Conservation (phyloP, 371 early-diverging fungal genomes). For the Blakeslea trispora region DNA sequence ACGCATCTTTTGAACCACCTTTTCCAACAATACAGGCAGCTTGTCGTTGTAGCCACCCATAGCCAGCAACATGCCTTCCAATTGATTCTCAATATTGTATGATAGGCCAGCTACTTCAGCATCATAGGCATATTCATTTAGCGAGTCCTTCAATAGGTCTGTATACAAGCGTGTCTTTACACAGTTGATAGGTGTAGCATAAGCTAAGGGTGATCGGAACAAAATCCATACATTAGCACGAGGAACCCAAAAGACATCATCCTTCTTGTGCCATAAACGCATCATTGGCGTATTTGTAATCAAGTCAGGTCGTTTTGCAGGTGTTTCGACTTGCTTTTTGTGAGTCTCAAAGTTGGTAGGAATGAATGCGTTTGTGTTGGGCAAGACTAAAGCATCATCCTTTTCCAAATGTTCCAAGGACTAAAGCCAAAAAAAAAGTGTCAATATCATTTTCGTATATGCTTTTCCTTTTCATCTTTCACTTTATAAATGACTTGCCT, state of each 20-base stretch:
- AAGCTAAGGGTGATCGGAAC: conserved; percentile 63
- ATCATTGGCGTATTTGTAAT: conserved; percentile 64
- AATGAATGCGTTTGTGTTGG: conserved; percentile 81
- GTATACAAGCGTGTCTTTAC: conserved; percentile 67
- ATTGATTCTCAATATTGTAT: conserved; percentile 68
- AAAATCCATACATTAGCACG: conserved; percentile 66
- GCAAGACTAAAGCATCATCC: conserved; percentile 69
- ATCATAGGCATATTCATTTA: conserved; percentile 86
- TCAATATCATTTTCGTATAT: too few relatives aligned
- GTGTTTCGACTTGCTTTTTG: conserved; percentile 41
- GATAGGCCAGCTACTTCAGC: conserved; percentile 86
- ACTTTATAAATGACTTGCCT: too few relatives aligned
- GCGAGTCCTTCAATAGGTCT: conserved; percentile 76
- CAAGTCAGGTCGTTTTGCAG: conserved; percentile 50
- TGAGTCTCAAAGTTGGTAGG: conserved; percentile 71
- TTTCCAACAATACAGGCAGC: conserved; percentile 66
- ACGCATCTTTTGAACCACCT: conserved; percentile 72
- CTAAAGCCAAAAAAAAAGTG: too few relatives aligned
- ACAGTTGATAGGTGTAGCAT: conserved; percentile 60
- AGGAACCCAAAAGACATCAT: conserved; percentile 88
- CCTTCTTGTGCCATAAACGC: conserved; percentile 93
- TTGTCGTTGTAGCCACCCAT: conserved; percentile 89
- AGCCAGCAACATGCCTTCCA: conserved; percentile 69
- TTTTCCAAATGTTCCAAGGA: conserved; percentile 46
- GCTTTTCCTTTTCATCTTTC: too few relatives aligned